A percentile compares a stretch with the other conserved stretches of the same genome.
phyloP scores from a whole-genome alignment of 306 rosid genomes.

The Alnus rubra region DNA sequence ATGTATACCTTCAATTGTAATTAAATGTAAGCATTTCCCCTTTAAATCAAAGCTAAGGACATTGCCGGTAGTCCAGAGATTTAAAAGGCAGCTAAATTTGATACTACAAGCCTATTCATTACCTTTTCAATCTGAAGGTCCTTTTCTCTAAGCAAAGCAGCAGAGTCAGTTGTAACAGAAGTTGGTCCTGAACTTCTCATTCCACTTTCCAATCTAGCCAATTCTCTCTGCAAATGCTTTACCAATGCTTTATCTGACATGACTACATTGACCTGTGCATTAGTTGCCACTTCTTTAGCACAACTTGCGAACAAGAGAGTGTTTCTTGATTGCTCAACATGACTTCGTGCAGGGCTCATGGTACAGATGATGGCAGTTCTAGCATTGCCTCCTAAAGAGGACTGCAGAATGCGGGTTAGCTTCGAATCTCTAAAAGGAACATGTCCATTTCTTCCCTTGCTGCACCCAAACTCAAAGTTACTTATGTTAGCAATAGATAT shows the following conservation, averaged over 20 bases:
- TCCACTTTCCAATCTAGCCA: constrained; percentile 81
- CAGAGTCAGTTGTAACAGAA: constrained; percentile 42
- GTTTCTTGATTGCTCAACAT: constrained; percentile 92
- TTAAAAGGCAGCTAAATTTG: not conserved
- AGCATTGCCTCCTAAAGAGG: constrained; percentile 97
- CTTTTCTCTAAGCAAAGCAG: constrained; percentile 66
- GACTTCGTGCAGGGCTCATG: constrained; percentile 93
- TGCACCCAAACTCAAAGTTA: constrained; percentile 46
- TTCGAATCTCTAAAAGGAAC: constrained; percentile 98
- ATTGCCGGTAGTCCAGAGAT: constrained; percentile 15
- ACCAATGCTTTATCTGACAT: constrained; percentile 95
- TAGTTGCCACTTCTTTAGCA: constrained; percentile 90
- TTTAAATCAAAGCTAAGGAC: not conserved
- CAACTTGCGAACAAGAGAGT: constrained; percentile 98
- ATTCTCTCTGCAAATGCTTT: constrained; percentile 84
- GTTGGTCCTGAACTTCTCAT: constrained; percentile 55
- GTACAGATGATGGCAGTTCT: constrained; percentile 97
- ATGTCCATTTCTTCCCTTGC: constrained; percentile 96
- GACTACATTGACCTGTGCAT: constrained; percentile 88
- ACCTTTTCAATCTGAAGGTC: constrained; percentile 89
- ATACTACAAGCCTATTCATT: constrained; percentile 11
- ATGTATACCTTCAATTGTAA: not conserved
- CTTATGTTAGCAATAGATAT: not conserved
- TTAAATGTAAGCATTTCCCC: not conserved
- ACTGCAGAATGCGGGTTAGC: constrained; percentile 96